Conservation (phyloP, 2,329 filamentous ascomycete species). For the Xylaria multiplex region DNA sequence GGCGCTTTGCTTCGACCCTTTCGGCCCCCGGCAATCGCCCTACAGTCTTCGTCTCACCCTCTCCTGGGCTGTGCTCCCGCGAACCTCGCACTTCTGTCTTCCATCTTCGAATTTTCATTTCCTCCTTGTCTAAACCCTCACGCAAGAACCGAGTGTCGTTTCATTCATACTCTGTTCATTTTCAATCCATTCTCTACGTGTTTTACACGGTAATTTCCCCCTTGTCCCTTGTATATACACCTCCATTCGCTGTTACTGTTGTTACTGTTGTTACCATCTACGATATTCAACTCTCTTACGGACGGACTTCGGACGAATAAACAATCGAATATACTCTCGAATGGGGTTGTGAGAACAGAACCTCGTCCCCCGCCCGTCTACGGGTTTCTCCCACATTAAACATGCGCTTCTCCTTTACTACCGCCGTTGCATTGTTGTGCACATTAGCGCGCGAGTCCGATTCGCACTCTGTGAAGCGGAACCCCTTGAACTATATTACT, state of each 20-base stretch:
- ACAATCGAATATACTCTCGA: conserved; percentile 18
- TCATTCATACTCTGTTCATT: not conserved
- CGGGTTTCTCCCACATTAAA: conserved; percentile 38
- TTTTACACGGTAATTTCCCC: conserved; percentile 9
- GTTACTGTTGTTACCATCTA: not conserved
- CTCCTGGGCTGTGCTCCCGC: conserved; percentile 21
- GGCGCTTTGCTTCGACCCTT: not conserved
- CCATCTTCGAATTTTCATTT: not conserved
- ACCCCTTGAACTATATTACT: conserved; percentile 79
- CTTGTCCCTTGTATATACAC: conserved; percentile 9
- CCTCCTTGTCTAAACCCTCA: conserved; percentile 13
- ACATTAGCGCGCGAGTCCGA: conserved; percentile 47
- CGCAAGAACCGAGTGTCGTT: conserved; percentile 7
- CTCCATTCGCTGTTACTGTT: conserved; percentile 13
- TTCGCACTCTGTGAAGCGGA: conserved; percentile 78
- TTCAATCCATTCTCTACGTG: conserved; percentile 14
- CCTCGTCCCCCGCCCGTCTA: conserved; percentile 41
- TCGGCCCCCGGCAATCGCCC: conserved; percentile 31
- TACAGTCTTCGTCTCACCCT: conserved; percentile 32
- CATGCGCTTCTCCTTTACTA: conserved; percentile 47
- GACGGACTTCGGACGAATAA: not conserved
- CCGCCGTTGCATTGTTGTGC: conserved; percentile 46
- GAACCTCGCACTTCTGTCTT: not conserved
- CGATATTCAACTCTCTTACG: not conserved
- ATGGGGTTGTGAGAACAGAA: conserved; percentile 44